Evolutionary conservation across 2,329 filamentous ascomycete species (phyloP), one percentile per base, ranked within the genome.

Genomic region (Claviceps pusilla): DNA sequence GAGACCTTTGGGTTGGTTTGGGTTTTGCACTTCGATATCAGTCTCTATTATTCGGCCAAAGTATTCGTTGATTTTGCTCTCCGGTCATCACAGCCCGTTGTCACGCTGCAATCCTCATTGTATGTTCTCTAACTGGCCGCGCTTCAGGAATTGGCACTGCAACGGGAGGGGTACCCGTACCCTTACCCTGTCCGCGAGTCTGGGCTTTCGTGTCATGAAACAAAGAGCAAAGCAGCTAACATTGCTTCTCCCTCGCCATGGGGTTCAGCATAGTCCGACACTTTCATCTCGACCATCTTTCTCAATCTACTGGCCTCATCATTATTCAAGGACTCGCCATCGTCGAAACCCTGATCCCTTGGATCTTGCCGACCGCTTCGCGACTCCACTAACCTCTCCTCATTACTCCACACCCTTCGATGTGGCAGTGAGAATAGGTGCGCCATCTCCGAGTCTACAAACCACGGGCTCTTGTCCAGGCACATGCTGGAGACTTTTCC

Each of bases 21-120:
- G 51, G 35, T 51, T 51, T 61, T 58, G 51, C 55, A 55, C 56
- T 59, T 63, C 61, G 58, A 67, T 68, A 68, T 67, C 64, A 62
- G 59, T 64, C 62, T 63, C 64, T 64, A 65, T 67, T 64, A 60
- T 67, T 70, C 65, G 65, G 64, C 63, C 57, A 58, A 65, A 69
- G 64, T 69, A 71, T 69, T 60, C 63, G 65, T 71, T 70, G 66
- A 63, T 62, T 65, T 65, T 43, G n/a, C 46, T 31, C 54, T 62
- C 62, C 61, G 68, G 63, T 64, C 60, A 64, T 66, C 65, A 67
- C 64, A 56, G 59, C 59, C 60, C 58, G 58, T 56, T 58, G 57
- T 61, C 59, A 62, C 65, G 59, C 62, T 61, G 29, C 69, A 59
- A 62, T 68, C 64, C 58, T 68, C 68, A 58, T 60, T 63, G 63